Base-by-base conservation (phyloP, 2,329 filamentous ascomycete species). In the Rutstroemia sp. region DNA sequence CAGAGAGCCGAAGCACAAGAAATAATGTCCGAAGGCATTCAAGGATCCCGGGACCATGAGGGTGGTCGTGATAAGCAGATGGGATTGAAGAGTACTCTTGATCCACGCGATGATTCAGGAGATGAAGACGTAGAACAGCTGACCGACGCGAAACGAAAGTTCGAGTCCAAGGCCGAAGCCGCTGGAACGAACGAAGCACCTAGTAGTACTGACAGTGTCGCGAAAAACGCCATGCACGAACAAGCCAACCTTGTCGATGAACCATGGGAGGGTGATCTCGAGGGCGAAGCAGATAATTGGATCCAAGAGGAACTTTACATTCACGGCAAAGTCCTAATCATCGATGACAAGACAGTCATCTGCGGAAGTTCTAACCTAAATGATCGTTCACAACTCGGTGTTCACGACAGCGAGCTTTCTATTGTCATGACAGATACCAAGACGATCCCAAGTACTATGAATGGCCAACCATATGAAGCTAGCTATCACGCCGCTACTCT, bases 251-350 rank as follows among this genome's bases (percentile, higher is more conserved):
- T 82, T 66, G 79, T 77, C 3, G 84, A 89, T 9, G 89, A 95
- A 70, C 66, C 74, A 0, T 96, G 90, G 88, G 86, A 92, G 16
- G 87, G 88, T 16, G 76, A 78, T 0, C 74, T 83, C 0, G 81
- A 92, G 63, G 81, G 82, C 1, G 94, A 97, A 71, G 87, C 91
- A 57, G 80, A 87, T 54, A 90, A 95, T 69, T 95, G 94, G 77
- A 86, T 97, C 58, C 92, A 96, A 69, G 94, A 99, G 70, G 92
- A 99, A 71, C 80, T 97, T 2, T 99, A 99, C 70, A 86, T 97
- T 49, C 94, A 99, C 71, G 88, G 85, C 27, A 99, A 97, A 74
- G 79, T 96, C 38, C 79, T 94, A 63, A 92, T 96, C 63, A 87
- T 87, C 1, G 92, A 97, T 68, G 92, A 97, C 70, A 83, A 85